Base-by-base conservation (phyloP, 352 stramenopile genomes). In the Globisporangium megalacanthum region DNA sequence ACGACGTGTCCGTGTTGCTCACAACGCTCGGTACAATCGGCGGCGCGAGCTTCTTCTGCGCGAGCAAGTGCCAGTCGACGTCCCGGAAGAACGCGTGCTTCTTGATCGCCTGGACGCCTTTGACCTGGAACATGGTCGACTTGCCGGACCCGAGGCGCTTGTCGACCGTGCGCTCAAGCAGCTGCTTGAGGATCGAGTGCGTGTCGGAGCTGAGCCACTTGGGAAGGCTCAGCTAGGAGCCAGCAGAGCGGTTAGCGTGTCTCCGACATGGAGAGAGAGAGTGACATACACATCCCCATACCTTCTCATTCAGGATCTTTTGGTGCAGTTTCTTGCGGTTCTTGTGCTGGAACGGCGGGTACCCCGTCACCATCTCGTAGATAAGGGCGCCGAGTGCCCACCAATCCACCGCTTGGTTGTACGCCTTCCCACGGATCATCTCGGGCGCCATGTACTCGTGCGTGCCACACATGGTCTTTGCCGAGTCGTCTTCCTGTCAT, bases 101-200 rank as follows among this genome's bases (percentile, higher is more conserved):
- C 76, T 99, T 99, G 60, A 99, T 87, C 42, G 86, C 95, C 36
- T 97, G 86, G 15, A 99, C 92, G 33, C 97, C 97, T 64, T 97
- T 97, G 20, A 99, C 86, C 66, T 98, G 83, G 76, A 99, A 99
- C 94, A 99, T 99, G 6, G 93, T 99, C 35, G 87, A 92, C 66
- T 96, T 97, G 25, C 92, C 78, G 7, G 88, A 93, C 41, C 95
- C 97, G 6, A 99, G 75, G 22, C 97, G 83, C 62, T 98, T 97
- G 51, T 94, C 83, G 0, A 97, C 90, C 69, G 99, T 97, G 56
- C 95, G 82, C 74, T 99, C 96, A 17, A 99, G 75, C 15, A 99
- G 68, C 42, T 97, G 95, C 73, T 98, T 98, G 17, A 99, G 56
- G 48, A 99, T 86, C 31, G 96, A 98, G 64, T 96, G 95, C 11